Evolutionary conservation across 1,139 yeast genomes (phyloP).

Genomic region (Torulaspora globosa): DNA sequence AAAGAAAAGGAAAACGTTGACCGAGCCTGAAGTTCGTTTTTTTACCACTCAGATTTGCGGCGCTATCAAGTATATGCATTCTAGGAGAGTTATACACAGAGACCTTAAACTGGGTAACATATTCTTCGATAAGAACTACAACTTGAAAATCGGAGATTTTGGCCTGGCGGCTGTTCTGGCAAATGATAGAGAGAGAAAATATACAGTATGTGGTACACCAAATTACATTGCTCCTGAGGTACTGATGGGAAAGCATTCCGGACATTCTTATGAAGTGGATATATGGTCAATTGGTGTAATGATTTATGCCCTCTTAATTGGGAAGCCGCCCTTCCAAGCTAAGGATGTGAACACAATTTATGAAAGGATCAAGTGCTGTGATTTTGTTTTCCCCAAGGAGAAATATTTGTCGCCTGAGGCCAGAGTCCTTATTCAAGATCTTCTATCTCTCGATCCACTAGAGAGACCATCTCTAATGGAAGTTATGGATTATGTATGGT

Average conservation of each 20-base stretch:
- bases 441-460: conserved; percentile 73
- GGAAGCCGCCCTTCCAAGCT: conserved; percentile 97
- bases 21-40: conserved; percentile 88
- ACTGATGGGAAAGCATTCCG: conserved; percentile 77
- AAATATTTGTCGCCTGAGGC: conserved; percentile 70
- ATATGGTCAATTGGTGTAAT: conserved; percentile 97
- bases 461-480: conserved; percentile 78
- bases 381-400: conserved; percentile 75
- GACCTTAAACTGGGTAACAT: conserved; percentile 93
- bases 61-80: conserved; percentile 87
- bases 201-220: conserved; percentile 96
- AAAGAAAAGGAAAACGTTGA: conserved; percentile 72
- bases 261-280: conserved; percentile 92
- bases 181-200: conserved; percentile 66
- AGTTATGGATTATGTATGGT: conserved; percentile 78
- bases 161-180: conserved; percentile 90
- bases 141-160: conserved; percentile 91
- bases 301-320: conserved; percentile 84
- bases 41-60: conserved; percentile 92
- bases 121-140: conserved; percentile 88
- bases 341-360: conserved; percentile 91
- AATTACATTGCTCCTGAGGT: conserved; percentile 98
- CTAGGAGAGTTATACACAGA: conserved; percentile 90
- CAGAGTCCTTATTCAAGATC: conserved; percentile 60
- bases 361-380: conserved; percentile 82